Conservation (phyloP, 23 red algal genomes). For the Agarophyton chilense region DNA sequence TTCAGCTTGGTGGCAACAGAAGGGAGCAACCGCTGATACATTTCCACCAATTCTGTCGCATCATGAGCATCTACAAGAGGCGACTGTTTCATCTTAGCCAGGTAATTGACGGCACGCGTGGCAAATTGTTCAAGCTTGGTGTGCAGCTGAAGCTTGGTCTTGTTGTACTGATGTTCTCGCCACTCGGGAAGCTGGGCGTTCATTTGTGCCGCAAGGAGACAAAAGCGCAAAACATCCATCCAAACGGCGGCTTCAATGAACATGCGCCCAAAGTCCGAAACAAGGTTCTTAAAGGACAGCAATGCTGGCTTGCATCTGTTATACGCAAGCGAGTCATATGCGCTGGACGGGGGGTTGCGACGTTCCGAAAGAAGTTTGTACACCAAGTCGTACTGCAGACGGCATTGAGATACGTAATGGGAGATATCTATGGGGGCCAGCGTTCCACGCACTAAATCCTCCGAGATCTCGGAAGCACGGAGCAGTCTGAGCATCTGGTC, state of each 20-base stretch:
- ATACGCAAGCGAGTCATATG: neutral
- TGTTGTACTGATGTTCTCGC: neutral
- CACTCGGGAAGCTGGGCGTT: slow-evolving; percentile 7
- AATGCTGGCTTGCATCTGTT: slow-evolving; percentile 17
- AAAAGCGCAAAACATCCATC: slow-evolving; percentile 29
- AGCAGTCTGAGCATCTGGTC: slow-evolving; percentile 10
- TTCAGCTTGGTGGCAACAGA: neutral
- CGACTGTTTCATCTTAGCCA: neutral
- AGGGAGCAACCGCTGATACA: neutral
- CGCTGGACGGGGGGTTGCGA: neutral
- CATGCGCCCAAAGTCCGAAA: neutral
- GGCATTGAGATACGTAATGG: neutral
- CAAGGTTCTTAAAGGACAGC: neutral
- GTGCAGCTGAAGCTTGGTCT: neutral
- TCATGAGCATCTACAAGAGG: neutral
- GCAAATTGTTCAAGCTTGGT: slow-evolving; percentile 41
- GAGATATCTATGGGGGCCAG: slow-evolving; percentile 3
- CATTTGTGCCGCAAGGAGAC: neutral
- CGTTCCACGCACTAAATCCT: neutral
- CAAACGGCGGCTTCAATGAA: slow-evolving; percentile 3
- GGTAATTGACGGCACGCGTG: neutral
- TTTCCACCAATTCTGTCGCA: neutral
- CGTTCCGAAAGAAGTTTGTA: neutral
- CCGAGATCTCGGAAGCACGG: neutral
- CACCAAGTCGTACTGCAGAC: neutral